phyloP scores from a whole-genome alignment of 108 stramenopile species.

The Conticribra weissflogii region DNA sequence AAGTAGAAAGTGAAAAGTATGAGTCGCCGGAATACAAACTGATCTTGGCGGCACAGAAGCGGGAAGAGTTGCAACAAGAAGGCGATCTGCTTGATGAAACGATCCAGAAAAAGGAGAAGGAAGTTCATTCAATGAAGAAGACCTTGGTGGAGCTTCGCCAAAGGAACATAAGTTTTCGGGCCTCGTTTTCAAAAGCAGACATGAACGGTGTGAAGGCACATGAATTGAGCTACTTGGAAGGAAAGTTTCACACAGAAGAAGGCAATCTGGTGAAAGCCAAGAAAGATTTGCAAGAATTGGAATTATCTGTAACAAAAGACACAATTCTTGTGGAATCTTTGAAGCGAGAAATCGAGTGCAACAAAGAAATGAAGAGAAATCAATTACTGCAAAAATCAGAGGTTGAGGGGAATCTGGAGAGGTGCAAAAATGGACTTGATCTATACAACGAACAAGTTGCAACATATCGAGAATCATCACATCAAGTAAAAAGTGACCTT shows the following conservation, averaged over 20 bases:
- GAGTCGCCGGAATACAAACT: slow-evolving; percentile 79
- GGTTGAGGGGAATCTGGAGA: slow-evolving; percentile 35
- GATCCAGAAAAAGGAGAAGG: slow-evolving; percentile 56
- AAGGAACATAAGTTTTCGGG: slow-evolving; percentile 29
- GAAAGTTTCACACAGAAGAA: slow-evolving; percentile 51
- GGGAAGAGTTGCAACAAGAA: slow-evolving; percentile 85
- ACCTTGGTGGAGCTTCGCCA: slow-evolving; percentile 27
- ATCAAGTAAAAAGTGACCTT: slow-evolving; percentile 16
- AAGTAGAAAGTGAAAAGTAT: slow-evolving; percentile 48
- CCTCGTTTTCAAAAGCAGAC: slow-evolving; percentile 41
- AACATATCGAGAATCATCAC: slow-evolving; percentile 1
- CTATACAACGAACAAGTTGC: slow-evolving; percentile 27
- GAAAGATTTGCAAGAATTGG: slow-evolving; percentile 65
- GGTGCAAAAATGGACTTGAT: slow-evolving; percentile 31
- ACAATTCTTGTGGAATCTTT: slow-evolving; percentile 15
- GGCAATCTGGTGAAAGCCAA: slow-evolving; percentile 63
- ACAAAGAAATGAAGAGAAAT: slow-evolving; percentile 36
- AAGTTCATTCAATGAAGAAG: slow-evolving; percentile 35
- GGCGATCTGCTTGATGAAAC: slow-evolving; percentile 83
- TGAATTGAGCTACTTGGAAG: slow-evolving; percentile 58
- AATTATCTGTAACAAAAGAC: slow-evolving; percentile 19
- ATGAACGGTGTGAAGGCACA: slow-evolving; percentile 46
- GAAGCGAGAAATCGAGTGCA: slow-evolving; percentile 36
- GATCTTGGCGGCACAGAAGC: slow-evolving; percentile 82
- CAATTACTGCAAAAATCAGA: slow-evolving; percentile 41